phyloP scores from a whole-genome alignment of 139 green algal species.

The Chlorella sorokiniana region DNA sequence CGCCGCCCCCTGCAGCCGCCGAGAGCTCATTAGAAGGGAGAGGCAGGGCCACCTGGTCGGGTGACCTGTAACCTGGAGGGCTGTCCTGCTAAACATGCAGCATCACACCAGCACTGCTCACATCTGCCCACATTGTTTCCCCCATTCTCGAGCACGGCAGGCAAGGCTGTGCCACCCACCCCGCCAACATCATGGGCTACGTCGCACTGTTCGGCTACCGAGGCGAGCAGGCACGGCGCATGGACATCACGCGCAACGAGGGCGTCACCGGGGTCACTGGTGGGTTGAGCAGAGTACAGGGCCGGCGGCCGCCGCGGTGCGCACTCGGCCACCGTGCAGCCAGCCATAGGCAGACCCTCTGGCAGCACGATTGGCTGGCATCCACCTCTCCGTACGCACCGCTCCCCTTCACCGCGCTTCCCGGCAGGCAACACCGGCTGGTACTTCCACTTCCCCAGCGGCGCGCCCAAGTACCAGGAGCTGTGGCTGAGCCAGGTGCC shows the following conservation, averaged over 20 bases:
- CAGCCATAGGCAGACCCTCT: no score
- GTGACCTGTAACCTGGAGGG: no score
- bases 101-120: not conserved
- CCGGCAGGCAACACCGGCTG: slow-evolving; percentile 51
- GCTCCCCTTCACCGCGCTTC: not conserved
- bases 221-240: slow-evolving; percentile 28
- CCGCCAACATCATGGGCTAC: slow-evolving; percentile 37
- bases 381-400: no score
- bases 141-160: not conserved
- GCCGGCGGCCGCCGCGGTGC: no score
- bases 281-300: not conserved
- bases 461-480: slow-evolving; percentile 41
- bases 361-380: no score
- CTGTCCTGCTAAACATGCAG: no score
- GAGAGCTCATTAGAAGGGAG: no score
- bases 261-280: slow-evolving; percentile 62
- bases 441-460: slow-evolving; percentile 50
- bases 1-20: no score
- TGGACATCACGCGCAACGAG: slow-evolving; percentile 63
- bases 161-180: slow-evolving; percentile 2
- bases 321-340: no score
- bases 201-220: slow-evolving; percentile 57
- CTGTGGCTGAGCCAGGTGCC: slow-evolving; percentile 53
- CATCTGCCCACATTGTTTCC: not conserved
- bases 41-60: no score